Base-by-base conservation (phyloP, 352 stramenopile genomes). In the Blastocystis sp. region DNA sequence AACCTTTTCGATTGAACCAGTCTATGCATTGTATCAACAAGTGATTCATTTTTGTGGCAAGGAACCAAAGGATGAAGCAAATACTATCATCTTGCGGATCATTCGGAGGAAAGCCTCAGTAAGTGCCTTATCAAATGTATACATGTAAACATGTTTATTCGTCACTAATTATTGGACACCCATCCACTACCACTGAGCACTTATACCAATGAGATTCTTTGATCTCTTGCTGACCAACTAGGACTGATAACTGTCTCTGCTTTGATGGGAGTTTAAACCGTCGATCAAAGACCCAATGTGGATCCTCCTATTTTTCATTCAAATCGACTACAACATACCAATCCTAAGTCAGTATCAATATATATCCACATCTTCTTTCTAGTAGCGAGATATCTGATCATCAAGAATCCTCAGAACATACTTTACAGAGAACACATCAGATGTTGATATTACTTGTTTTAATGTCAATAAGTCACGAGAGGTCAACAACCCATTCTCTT, bases 91-190 rank as follows among this genome's bases (percentile, higher is more conserved):
- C 33, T 3, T 27, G 5, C 15, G 15, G 15, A 70, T 76, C 1
- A 24, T 76, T 6, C 9, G 24, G 9, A 37, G 64, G 42, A 76
- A 76, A 51, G 64, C 64, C 0, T 37, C 64, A 22, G 64, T 76
- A 15, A 76, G 64, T 76, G 64, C 64, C 0, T 76, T 56, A 33
- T 76, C 64, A 11, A 76, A 22, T 76, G 35, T 76, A 22, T 76
- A 76, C 33, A 53, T 76, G 64, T 76, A 54, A 27, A 27, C 30
- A 54, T 37, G 35, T 76, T 76, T 53, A 37, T 53, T 54, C 30
- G 42, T 56, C 7, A 19, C 30, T 9, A 37, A 53, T 76, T 44
- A 1, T 24, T 13, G 33, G 60, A 5, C 33, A 35, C 1, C 60
- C n/a, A 42, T 62, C 56, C 56, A 62, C 19, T 33, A 33, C 22